phyloP scores from a whole-genome alignment of 441 rosid species.

The Erysimum cheiri region DNA sequence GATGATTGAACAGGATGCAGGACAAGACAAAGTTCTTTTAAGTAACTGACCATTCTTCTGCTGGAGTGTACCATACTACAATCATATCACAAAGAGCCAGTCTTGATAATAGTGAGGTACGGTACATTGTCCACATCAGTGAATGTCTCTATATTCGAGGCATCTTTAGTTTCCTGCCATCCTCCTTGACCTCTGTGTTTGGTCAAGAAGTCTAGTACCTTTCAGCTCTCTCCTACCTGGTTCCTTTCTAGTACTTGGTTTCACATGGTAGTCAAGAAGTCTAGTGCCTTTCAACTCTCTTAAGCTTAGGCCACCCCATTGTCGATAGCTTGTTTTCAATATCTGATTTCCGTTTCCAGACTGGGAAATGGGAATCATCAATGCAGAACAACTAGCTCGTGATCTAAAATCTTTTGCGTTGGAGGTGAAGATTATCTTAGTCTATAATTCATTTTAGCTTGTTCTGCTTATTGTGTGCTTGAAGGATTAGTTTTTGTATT shows the following conservation, averaged over 20 bases:
- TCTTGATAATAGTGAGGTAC: neutral
- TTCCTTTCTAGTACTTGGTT: neutral
- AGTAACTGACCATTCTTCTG: neutral
- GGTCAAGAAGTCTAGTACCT: neutral
- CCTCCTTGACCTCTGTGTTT: neutral
- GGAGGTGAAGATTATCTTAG: no score
- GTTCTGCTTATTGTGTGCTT: no score
- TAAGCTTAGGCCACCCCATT: no score
- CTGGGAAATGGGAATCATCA: no score
- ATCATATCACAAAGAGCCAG: neutral
- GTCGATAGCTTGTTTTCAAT: no score
- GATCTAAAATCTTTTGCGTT: no score
- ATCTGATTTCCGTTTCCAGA: no score
- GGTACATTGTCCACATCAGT: neutral
- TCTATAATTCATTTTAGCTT: no score
- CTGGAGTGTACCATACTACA: neutral
- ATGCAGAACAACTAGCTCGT: no score
- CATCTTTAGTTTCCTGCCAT: neutral
- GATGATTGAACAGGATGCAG: constrained; percentile 5
- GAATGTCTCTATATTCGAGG: neutral
- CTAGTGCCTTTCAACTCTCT: no score
- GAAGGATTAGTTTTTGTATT: no score
- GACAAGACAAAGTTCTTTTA: neutral
- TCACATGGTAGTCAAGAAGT: neutral
- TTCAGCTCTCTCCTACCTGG: no score